phyloP scores from a whole-genome alignment of 2,329 filamentous ascomycete genomes.

The Tolypocladium ophioglossoides region DNA sequence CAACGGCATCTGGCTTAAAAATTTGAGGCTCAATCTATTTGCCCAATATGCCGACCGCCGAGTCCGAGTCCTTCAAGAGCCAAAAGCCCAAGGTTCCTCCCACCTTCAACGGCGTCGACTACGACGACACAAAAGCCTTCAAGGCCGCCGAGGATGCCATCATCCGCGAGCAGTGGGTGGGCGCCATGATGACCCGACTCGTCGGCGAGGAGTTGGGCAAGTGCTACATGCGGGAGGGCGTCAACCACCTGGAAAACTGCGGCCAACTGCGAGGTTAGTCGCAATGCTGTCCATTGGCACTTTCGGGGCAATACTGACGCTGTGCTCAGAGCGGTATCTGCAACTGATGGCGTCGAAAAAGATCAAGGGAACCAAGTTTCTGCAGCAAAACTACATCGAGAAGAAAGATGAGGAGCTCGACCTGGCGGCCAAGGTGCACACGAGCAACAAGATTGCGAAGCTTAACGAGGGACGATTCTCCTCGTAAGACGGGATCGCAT shows the following conservation, averaged over 20 bases:
- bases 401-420: slow-evolving; percentile 35
- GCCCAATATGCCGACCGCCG: slow-evolving; percentile 64
- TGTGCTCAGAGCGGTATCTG: slow-evolving; percentile 61
- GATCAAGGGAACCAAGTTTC: slow-evolving; percentile 68
- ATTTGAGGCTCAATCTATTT: slow-evolving; percentile 6
- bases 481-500: slow-evolving; percentile 10
- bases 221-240: slow-evolving; percentile 75
- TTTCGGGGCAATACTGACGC: slow-evolving; percentile 3
- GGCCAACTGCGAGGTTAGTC: slow-evolving; percentile 62
- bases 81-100: slow-evolving; percentile 75
- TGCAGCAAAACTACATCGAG: slow-evolving; percentile 66
- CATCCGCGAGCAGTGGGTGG: slow-evolving; percentile 80
- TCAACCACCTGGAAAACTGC: slow-evolving; percentile 85
- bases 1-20: slow-evolving; percentile 1
- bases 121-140: slow-evolving; percentile 68
- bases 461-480: slow-evolving; percentile 23
- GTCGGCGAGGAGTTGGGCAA: slow-evolving; percentile 76
- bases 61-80: slow-evolving; percentile 71
- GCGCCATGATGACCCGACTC: slow-evolving; percentile 77
- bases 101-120: slow-evolving; percentile 80
- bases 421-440: slow-evolving; percentile 26
- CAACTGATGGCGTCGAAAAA: slow-evolving; percentile 66
- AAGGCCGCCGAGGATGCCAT: slow-evolving; percentile 78
- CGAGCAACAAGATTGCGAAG: slow-evolving; percentile 27
- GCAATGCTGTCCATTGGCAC: not conserved